Percentiles rank a stretch among this genome's conserved stretches.
These are phyloP conservation scores for Conringia planisiliqua DNA, from an alignment of 345 rosid genomes.

Conservation along the genomic window DNA sequence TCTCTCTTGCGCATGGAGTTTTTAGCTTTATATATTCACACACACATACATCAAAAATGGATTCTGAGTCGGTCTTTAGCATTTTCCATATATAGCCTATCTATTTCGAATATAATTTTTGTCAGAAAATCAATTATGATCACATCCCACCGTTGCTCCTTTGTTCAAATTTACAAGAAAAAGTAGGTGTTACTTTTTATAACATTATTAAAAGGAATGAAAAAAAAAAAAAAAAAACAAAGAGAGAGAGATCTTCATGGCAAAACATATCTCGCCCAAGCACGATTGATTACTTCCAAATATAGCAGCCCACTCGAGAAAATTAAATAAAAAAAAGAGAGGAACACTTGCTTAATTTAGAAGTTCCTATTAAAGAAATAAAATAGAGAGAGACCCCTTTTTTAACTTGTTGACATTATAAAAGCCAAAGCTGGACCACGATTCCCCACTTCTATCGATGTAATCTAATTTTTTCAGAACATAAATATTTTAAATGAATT, in stretches of 20 bases:
- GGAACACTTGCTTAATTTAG: conserved; percentile 31
- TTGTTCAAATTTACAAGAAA: conserved; percentile 16
- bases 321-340: background rate
- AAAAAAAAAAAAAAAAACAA: background rate
- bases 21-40: background rate
- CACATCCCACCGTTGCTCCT: conserved; percentile 16
- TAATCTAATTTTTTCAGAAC: background rate
- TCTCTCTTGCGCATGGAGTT: background rate
- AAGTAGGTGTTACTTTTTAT: conserved; percentile 1
- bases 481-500: background rate
- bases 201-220: background rate
- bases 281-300: conserved; percentile 30
- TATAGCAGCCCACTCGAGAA: conserved; percentile 29
- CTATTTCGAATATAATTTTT: conserved; percentile 8
- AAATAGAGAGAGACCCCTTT: conserved; percentile 1
- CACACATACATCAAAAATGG: background rate
- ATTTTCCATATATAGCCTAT: background rate
- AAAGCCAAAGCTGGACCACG: conserved; percentile 35
- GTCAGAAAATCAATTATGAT: conserved; percentile 14
- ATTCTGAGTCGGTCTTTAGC: background rate
- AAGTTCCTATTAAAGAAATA: conserved; percentile 16
- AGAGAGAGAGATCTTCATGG: conserved; percentile 15
- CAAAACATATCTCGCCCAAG: conserved; percentile 24
- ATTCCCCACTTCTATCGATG: conserved; percentile 29
- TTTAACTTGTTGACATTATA: conserved; percentile 32